A percentile compares a stretch with the other conserved stretches of the same genome.
phyloP scores from a whole-genome alignment of 225 moss, liverwort and hornwort species.

The Pleurozium schreberi region DNA sequence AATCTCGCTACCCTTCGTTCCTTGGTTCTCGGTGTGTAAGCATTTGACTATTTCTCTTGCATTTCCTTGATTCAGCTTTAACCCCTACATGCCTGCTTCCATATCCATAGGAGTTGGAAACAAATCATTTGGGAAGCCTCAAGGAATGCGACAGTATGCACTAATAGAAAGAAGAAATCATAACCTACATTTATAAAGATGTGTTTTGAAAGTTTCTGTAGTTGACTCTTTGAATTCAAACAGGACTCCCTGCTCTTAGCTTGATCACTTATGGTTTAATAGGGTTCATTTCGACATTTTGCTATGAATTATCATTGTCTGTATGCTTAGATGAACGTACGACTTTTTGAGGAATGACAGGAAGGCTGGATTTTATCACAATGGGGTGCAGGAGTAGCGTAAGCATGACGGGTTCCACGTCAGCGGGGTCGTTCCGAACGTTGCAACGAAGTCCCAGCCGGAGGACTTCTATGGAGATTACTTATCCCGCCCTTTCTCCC shows the following conservation, averaged over 20 bases:
- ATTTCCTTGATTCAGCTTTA: background rate
- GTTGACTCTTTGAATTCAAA: background rate
- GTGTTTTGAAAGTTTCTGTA: background rate
- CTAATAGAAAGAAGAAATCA: background rate
- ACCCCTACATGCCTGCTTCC: background rate
- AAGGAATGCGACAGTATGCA: background rate
- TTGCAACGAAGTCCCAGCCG: conserved; percentile 75
- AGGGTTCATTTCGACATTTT: background rate
- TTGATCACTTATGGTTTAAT: background rate
- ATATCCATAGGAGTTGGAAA: background rate
- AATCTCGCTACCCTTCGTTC: conserved; percentile 79
- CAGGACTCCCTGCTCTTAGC: background rate
- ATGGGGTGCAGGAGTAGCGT: conserved; percentile 57
- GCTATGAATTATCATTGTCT: background rate
- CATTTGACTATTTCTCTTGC: background rate
- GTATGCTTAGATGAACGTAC: too few relatives aligned
- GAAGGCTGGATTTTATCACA: background rate
- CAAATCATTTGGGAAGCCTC: background rate
- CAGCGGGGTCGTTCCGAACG: conserved; percentile 67
- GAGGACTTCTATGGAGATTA: conserved; percentile 45
- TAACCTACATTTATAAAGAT: background rate
- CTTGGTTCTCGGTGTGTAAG: conserved; percentile 57
- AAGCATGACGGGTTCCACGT: conserved; percentile 61
- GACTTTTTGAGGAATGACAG: background rate
- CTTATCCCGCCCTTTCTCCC: conserved; percentile 59